phyloP scores from a whole-genome alignment of 495 filamentous ascomycete species.

The Cetradonia linearis region DNA sequence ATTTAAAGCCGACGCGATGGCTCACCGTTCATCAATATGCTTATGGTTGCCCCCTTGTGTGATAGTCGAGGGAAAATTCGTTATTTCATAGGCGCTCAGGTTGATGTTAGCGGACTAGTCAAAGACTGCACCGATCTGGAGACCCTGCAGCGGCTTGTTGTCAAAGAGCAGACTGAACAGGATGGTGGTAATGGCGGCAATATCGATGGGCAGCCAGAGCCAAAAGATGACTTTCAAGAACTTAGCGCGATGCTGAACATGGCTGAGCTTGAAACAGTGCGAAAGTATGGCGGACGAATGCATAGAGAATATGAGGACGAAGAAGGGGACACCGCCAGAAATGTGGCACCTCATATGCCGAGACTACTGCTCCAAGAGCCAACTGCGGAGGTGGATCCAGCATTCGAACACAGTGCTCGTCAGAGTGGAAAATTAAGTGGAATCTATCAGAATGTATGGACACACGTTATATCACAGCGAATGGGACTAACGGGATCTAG shows the following conservation, averaged over 20 bases:
- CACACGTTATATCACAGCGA: neutral
- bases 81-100: constrained; percentile 54
- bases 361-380: constrained; percentile 27
- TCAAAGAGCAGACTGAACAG: constrained; percentile 17
- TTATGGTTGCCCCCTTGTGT: constrained; percentile 53
- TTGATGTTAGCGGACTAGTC: constrained; percentile 49
- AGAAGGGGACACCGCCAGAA: constrained; percentile 26
- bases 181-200: neutral
- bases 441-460: constrained; percentile 40
- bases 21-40: constrained; percentile 59
- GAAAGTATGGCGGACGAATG: constrained; percentile 45
- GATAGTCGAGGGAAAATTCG: constrained; percentile 50
- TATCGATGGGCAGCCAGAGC: constrained; percentile 19
- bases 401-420: constrained; percentile 7
- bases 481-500: constrained; percentile 28
- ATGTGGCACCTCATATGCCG: constrained; percentile 22
- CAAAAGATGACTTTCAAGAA: constrained; percentile 44
- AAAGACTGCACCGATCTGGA: constrained; percentile 50
- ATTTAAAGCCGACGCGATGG: constrained; percentile 46
- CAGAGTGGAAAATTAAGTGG: constrained; percentile 27
- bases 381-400: constrained; percentile 10
- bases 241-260: constrained; percentile 54
- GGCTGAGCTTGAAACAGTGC: constrained; percentile 47
- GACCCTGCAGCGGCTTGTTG: constrained; percentile 42
- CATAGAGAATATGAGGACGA: constrained; percentile 40